Evolutionary conservation across 2,329 filamentous ascomycete species (phyloP), one percentile per base, ranked within the genome.

Genomic region (Botrytis medusae): DNA sequence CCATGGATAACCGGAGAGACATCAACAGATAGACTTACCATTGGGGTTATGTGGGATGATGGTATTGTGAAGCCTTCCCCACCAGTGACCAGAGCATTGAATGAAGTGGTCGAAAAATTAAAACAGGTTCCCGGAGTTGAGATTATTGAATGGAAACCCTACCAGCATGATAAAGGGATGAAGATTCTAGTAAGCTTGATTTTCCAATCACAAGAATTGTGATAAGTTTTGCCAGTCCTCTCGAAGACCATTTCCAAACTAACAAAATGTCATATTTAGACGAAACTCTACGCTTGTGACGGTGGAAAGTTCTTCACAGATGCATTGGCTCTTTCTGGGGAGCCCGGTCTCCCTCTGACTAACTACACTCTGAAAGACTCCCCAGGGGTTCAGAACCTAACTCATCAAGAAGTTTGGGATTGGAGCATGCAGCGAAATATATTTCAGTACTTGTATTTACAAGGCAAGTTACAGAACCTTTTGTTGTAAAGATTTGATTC

Each of bases 251-350:
- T 20, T 8, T 14, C 4, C 6, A 25, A 42, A 42, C 37, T 32
- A 64, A 64, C 9, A 29, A 12, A 10, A 42, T 64, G 22, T 40
- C n/a, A 9, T 48, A 54, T 29, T n/a, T 25, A 46, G 25, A 64
- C 25, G 0, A 46, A 29, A 37, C 16, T 64, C 6, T 64, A 44
- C 29, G 9, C 25, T 44, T 29, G 9, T 7, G 37, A 64, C 32
- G 37, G 37, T 29, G 37, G 34, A 83, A 76, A 81, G 51, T 7
- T 29, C 25, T 54, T 54, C 25, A 7, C 25, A 25, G 25, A 54
- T 54, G 2, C 12, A 14, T 54, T 54, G 12, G 25, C 14, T 54
- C 51, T 54, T 29, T 54, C 25, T 29, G 25, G 12, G 1, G 25
- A 54, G 51, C 25, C 51, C n/a, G 12, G 10, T 54, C 12, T 54